Evolutionary conservation across 768 basidiomycete genomes (phyloP), one percentile per base, ranked within the genome.

Genomic region (Coprinellus micaceus): DNA sequence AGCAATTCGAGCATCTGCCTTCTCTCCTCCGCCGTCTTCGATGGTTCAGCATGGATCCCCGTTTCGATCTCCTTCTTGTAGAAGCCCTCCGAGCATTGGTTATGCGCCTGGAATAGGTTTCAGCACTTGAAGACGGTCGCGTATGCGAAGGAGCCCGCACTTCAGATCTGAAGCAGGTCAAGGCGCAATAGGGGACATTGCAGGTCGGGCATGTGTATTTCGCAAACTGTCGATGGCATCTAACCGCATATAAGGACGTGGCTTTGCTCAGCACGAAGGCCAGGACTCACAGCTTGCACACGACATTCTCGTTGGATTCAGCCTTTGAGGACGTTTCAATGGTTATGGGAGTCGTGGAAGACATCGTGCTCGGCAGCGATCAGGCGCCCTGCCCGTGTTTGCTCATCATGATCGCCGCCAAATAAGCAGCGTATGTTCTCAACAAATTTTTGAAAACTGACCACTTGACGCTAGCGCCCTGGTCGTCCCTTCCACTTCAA

Each of bases 131-230:
- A 17, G 19, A 25, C 53, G 41, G 43, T 9, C 36, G 49, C 44
- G 28, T 17, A 50, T 11, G 43, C 37, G 53, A 46, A 45, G 12
- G 15, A 12, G 21, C 26, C 67, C 80, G 58, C 69, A 88, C 88
- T 70, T 82, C 74, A 26, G 87, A 86, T 43, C 86, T 83, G 72
- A 91, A 94, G 70, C 92, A 94, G 11, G 74, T 72, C 28, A 93
- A 67, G 25, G 89, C 89, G 71, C 92, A 94, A 63, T 94, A 94
- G 0, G 81, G 80, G 25, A 87, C 72, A 64, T 93, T 93, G 72
- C 92, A 94, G 29, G 77, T 77, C 22, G 92, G 88, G 60, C 92
- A 94, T 0, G 84, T 86, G 69, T 94, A 94, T 64, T 84, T 86
- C 17, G 89, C 81, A 60, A 89, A 79, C 63, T 90, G 86, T 64